Conservation (phyloP, 768 basidiomycete species). For the Leccinum boreale region DNA sequence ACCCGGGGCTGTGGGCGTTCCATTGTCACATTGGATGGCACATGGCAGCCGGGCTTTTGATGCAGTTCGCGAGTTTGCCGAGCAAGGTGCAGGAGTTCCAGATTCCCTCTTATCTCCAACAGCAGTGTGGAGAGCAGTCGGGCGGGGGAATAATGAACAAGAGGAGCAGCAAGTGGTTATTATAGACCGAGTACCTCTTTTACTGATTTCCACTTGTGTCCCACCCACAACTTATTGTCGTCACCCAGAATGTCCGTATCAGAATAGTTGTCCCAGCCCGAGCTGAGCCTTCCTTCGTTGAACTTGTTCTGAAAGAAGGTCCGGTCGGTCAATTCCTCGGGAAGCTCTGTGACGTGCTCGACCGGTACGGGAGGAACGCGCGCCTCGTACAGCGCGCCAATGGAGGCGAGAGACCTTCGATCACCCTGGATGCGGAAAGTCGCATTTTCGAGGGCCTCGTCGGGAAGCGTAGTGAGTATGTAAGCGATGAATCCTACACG, state of each 20-base stretch:
- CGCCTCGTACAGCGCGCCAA: conserved; percentile 29
- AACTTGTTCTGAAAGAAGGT: conserved; percentile 29
- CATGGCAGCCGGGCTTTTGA: conserved; percentile 39
- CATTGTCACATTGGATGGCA: conserved; percentile 43
- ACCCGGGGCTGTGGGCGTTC: conserved; percentile 45
- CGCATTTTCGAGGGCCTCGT: conserved; percentile 23
- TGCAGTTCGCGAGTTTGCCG: conserved; percentile 40
- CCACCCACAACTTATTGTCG: conserved; percentile 32
- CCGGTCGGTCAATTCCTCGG: conserved; percentile 28
- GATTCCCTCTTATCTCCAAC: conserved; percentile 32
- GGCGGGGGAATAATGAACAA: conserved; percentile 18
- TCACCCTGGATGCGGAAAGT: conserved; percentile 39
- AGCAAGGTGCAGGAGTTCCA: conserved; percentile 31
- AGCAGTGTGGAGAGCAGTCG: conserved; percentile 35
- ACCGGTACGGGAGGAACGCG: conserved; percentile 18
- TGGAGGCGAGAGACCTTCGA: conserved; percentile 22
- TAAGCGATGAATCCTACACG: conserved; percentile 35
- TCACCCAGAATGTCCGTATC: conserved; percentile 29
- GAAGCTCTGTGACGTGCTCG: conserved; percentile 24
- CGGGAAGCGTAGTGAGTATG: conserved; percentile 30
- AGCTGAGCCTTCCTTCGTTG: conserved; percentile 29
- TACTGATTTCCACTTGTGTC: conserved; percentile 32
- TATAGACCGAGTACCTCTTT: conserved; percentile 27
- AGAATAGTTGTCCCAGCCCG: conserved; percentile 32
- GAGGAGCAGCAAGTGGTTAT: conserved; percentile 18